Conservation (phyloP, 2,329 filamentous ascomycete genomes). For the Fusarium algeriense region DNA sequence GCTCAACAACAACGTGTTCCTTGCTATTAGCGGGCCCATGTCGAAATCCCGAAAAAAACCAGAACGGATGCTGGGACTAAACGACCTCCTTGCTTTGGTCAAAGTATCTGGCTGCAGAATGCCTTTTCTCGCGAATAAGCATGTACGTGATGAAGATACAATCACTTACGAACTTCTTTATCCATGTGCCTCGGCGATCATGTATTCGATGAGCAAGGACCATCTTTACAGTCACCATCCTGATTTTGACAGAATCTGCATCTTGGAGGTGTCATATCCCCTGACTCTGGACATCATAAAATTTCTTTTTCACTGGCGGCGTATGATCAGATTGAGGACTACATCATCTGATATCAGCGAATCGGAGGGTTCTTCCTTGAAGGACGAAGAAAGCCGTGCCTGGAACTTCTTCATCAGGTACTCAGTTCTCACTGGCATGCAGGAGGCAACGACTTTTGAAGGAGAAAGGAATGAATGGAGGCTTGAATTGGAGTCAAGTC, state of each 20-base stretch:
- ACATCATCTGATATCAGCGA: background rate
- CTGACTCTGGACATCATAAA: constrained; percentile 1
- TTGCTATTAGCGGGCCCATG: constrained; percentile 12
- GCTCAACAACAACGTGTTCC: background rate
- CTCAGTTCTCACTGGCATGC: background rate
- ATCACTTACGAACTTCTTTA: constrained; percentile 12
- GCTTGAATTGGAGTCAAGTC: constrained; percentile 5
- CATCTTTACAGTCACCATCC: constrained; percentile 10
- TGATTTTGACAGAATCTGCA: background rate
- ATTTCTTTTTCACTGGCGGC: constrained; percentile 21
- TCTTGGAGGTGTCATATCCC: background rate
- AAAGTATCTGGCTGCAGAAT: constrained; percentile 5
- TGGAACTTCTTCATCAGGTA: constrained; percentile 1
- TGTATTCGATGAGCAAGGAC: background rate
- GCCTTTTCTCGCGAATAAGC: constrained; percentile 9
- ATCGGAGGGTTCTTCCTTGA: background rate
- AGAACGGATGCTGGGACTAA: background rate
- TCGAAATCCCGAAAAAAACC: background rate
- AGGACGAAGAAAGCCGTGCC: background rate
- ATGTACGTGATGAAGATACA: background rate
- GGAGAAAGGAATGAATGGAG: background rate
- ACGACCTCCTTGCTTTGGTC: constrained; percentile 5
- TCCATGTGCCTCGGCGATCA: constrained; percentile 1
- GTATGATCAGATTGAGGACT: background rate
- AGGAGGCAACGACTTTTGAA: background rate